A percentile compares a stretch with the other conserved stretches of the same genome.
These are phyloP conservation scores for Plasmodium blacklocki DNA, from an alignment of 169 alveolate species.

Conservation along the genomic window DNA sequence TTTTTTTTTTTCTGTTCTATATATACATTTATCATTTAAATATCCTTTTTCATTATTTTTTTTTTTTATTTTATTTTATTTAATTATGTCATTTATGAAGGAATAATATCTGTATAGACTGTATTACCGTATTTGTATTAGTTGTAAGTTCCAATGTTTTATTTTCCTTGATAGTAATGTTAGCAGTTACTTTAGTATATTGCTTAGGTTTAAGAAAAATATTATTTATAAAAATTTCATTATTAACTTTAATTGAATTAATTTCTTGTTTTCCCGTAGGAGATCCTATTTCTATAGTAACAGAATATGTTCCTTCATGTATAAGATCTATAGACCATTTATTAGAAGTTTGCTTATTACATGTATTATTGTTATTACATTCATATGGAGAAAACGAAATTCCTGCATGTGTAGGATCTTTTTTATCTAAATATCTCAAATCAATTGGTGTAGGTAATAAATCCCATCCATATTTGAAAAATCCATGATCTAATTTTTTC, in stretches of 20 bases:
- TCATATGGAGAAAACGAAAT: conserved; percentile 57
- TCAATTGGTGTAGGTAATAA: conserved; percentile 70
- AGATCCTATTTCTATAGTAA: conserved; percentile 75
- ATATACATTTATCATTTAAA: too few species aligned
- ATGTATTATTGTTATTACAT: conserved; percentile 31
- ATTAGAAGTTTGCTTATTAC: conserved; percentile 53
- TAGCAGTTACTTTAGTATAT: conserved; percentile 60
- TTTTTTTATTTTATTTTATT: too few species aligned
- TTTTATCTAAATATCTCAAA: conserved; percentile 27
- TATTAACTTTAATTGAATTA: conserved; percentile 69
- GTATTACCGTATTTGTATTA: conserved; percentile 71
- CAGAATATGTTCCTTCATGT: conserved; percentile 59
- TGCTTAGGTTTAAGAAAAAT: conserved; percentile 67
- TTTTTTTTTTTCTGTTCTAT: too few species aligned
- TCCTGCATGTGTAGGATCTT: conserved; percentile 68
- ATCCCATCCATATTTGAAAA: conserved; percentile 71
- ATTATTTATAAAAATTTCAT: conserved; percentile 58
- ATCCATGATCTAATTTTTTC: conserved; percentile 52
- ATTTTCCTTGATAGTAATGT: conserved; percentile 30
- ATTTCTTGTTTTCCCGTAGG: conserved; percentile 73
- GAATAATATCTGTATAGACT: conserved; percentile 55
- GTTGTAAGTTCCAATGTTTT: conserved; percentile 56
- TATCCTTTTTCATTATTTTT: not conserved
- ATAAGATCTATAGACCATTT: conserved; percentile 75
- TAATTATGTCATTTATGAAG: conserved; percentile 14